Base-by-base conservation (phyloP, 192 early-diverging fungal species). In the Phycomyces blakesleeanus region DNA sequence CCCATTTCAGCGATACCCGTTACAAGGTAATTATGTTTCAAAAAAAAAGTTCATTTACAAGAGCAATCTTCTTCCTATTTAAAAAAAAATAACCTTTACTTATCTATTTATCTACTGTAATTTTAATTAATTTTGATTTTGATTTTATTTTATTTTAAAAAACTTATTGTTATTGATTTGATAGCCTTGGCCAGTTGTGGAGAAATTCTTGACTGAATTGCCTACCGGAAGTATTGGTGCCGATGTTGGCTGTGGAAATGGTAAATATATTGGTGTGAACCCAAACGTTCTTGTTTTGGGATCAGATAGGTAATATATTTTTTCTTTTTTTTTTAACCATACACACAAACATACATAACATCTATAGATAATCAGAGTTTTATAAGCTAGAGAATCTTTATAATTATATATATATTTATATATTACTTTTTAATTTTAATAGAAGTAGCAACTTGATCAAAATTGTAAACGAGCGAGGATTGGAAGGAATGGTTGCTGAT, bases 171-270 rank as follows among this genome's bases (percentile, higher is more conserved):
- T n/a, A n/a, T n/a, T n/a, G n/a, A n/a, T 67, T 57, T 22, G 21
- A 38, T 67, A 87, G 87, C 90, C 96, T 38, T 98, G 96, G 96
- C 96, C 96, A 0, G 94, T 97, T 0, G 92, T 98, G 0, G 91
- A 95, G 56, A 66, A 81, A 20, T 98, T 95, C 60, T 74, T 98
- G 6, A 67, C 63, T 25, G 74, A 60, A 0, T 78, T 87, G 57
- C 71, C 81, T 0, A 5, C 67, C 3, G 94, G 91, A 5, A 89
- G 88, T 54, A 26, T 98, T 2, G 96, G 96, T 12, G 91, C 89
- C 1, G 96, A 98, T 76, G 85, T 98, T 24, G 96, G 96, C 16
- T 96, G 96, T 66, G 96, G 96, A 11, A 98, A 98, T 76, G 96
- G 96, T 47, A 98, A 98, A 74, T 98, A 98, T 68, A 79, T 98